These are phyloP conservation scores for Metschnikowia proteae DNA, from an alignment of 805 yeast genomes.

Conservation along the genomic window DNA sequence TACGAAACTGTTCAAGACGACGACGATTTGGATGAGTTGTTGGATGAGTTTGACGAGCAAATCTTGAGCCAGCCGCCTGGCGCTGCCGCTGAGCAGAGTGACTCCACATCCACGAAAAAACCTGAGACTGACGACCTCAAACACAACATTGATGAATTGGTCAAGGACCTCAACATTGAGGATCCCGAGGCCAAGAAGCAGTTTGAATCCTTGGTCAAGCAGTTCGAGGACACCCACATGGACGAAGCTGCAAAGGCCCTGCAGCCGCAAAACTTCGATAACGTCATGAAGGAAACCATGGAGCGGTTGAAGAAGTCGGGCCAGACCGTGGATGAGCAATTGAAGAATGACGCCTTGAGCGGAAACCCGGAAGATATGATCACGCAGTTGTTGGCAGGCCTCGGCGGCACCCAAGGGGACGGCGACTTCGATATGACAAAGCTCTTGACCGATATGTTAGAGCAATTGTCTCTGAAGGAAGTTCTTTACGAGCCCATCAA, in stretches of 20 bases:
- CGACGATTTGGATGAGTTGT: conserved; percentile 76
- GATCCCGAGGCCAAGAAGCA: conserved; percentile 52
- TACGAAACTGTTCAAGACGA: conserved; percentile 29
- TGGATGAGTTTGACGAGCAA: conserved; percentile 81
- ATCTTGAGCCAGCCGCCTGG: conserved; percentile 62
- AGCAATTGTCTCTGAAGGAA: conserved; percentile 78
- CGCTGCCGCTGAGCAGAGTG: conserved; percentile 22
- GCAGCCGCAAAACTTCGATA: conserved; percentile 51
- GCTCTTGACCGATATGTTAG: conserved; percentile 67
- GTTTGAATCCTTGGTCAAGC: conserved; percentile 46
- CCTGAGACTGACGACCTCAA: conserved; percentile 33
- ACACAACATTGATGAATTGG: conserved; percentile 38
- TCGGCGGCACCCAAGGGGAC: conserved; percentile 36
- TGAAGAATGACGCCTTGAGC: conserved; percentile 42
- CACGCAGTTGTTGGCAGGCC: conserved; percentile 53
- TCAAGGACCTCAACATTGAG: conserved; percentile 45
- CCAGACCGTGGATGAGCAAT: conserved; percentile 59
- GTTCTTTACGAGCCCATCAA: conserved; percentile 85
- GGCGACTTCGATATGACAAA: conserved; percentile 59
- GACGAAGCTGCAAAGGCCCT: conserved; percentile 29
- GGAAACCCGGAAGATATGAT: conserved; percentile 52
- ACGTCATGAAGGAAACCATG: conserved; percentile 75
- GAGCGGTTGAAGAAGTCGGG: conserved; percentile 75
- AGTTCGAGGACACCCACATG: conserved; percentile 35
- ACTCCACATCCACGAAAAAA: conserved; percentile 16